These are phyloP conservation scores for Prunus yedoensis DNA, from an alignment of 331 rosid species.

Conservation along the genomic window DNA sequence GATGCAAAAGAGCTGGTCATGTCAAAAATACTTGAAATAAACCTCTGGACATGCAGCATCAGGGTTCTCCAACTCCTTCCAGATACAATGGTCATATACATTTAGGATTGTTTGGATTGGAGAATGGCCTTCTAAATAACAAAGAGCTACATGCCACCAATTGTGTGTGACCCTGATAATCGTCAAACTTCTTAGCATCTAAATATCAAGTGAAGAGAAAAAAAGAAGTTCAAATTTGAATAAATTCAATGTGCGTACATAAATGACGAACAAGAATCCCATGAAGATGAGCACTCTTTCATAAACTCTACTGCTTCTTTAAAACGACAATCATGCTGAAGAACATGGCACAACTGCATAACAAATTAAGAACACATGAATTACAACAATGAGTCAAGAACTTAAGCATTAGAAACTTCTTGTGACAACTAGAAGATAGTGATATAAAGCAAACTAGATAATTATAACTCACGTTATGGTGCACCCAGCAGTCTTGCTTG, in stretches of 20 bases:
- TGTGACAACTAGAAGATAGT: not conserved
- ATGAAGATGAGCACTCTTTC: conserved; percentile 75
- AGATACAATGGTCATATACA: conserved; percentile 66
- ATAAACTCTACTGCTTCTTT: conserved; percentile 84
- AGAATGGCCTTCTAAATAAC: conserved; percentile 80
- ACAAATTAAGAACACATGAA: conserved; percentile 20
- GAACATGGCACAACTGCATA: conserved; percentile 86
- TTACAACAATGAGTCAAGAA: conserved; percentile 15
- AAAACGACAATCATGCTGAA: conserved; percentile 68
- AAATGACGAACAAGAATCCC: conserved; percentile 62
- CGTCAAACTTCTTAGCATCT: conserved; percentile 8
- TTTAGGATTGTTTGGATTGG: conserved; percentile 50
- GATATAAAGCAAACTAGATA: not conserved
- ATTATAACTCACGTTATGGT: conserved; percentile 68
- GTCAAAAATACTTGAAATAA: conserved; percentile 13
- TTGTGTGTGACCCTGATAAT: conserved; percentile 77
- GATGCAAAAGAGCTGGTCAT: conserved; percentile 3
- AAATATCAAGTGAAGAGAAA: conserved; percentile 8
- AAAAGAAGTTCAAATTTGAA: not conserved
- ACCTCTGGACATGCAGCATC: conserved; percentile 59
- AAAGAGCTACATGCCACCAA: conserved; percentile 98
- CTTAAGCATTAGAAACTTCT: not conserved
- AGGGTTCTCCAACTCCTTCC: conserved; percentile 77
- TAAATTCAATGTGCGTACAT: conserved; percentile 46
- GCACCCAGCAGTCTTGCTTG: conserved; percentile 71